A percentile compares a stretch with the other conserved stretches of the same genome.
Conservation (phyloP, 2,329 filamentous ascomycete genomes). For the Cladosporium phlei region DNA sequence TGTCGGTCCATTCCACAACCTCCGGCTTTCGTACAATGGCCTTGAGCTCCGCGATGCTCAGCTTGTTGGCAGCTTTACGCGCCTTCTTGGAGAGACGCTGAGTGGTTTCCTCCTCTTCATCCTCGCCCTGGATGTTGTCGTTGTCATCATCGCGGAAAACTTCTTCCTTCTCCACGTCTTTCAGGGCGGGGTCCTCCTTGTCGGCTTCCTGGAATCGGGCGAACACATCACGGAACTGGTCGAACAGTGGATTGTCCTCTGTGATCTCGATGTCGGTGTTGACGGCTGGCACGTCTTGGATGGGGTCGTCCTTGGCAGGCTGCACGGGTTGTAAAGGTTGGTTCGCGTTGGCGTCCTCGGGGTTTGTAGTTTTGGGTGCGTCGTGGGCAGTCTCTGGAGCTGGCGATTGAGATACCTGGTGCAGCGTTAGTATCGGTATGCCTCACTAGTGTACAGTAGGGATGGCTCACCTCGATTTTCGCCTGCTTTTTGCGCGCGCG, state of each 20-base stretch:
- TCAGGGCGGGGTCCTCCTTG: constrained; percentile 18
- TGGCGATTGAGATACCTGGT: constrained; percentile 26
- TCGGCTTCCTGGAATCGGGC: constrained; percentile 66
- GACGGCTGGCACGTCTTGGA: constrained; percentile 24
- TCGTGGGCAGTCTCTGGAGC: constrained; percentile 24
- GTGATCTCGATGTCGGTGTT: constrained; percentile 22
- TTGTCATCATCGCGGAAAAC: constrained; percentile 81
- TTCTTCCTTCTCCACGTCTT: constrained; percentile 50
- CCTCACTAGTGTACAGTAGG: neutral
- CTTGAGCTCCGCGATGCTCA: constrained; percentile 93
- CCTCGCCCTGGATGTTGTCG: constrained; percentile 79
- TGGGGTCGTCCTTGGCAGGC: constrained; percentile 24
- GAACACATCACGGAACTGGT: constrained; percentile 79
- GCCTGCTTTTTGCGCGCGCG: constrained; percentile 92
- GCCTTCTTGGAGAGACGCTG: constrained; percentile 89
- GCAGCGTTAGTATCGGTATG: neutral
- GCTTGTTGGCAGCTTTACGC: constrained; percentile 81
- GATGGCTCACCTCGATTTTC: constrained; percentile 55
- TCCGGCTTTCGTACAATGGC: constrained; percentile 86
- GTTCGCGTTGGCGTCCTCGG: constrained; percentile 18
- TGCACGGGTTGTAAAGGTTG: constrained; percentile 24
- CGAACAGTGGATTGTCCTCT: constrained; percentile 64
- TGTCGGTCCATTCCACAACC: constrained; percentile 95
- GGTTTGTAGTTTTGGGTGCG: constrained; percentile 16
- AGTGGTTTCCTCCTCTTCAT: constrained; percentile 60